Conservation (phyloP, 1,284 basidiomycete species). For the Phellinidium pouzarii region DNA sequence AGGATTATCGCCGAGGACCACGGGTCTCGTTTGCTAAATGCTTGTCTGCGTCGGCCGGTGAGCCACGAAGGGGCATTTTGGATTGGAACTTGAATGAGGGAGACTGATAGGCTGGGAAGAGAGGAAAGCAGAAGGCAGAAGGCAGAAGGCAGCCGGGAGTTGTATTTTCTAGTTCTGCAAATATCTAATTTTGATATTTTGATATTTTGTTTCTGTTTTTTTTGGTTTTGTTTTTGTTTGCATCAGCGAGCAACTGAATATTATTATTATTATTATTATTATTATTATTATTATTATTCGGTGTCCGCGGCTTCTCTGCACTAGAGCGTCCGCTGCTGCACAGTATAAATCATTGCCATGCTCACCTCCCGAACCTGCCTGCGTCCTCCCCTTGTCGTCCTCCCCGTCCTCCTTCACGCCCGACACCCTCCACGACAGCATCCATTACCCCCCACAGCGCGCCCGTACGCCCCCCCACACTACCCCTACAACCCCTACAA, state of each 20-base stretch:
- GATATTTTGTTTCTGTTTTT: too few species aligned
- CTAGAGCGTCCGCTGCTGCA: conserved; percentile 1
- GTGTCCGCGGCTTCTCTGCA: conserved; percentile 2
- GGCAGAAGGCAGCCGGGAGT: too few species aligned
- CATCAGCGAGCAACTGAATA: too few species aligned
- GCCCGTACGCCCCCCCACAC: too few species aligned
- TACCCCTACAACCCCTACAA: not conserved
- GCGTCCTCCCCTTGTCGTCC: not conserved
- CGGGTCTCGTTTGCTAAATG: conserved; percentile 6
- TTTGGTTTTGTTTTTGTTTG: too few species aligned
- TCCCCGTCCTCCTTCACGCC: not conserved
- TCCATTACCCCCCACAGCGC: not conserved
- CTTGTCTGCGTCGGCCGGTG: not conserved
- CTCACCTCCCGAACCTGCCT: not conserved
- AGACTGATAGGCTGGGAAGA: conserved; percentile 1
- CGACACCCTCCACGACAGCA: not conserved
- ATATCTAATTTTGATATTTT: too few species aligned
- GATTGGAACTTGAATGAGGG: too few species aligned
- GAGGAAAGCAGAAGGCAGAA: not conserved
- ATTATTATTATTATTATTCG: not conserved
- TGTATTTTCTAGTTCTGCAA: too few species aligned
- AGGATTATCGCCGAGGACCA: conserved; percentile 7
- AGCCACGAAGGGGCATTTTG: too few species aligned
- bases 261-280: too few species aligned
- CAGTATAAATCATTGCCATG: conserved; percentile 4